Conservation (phyloP, 1,284 basidiomycete species). For the Psilocybe mexicana region DNA sequence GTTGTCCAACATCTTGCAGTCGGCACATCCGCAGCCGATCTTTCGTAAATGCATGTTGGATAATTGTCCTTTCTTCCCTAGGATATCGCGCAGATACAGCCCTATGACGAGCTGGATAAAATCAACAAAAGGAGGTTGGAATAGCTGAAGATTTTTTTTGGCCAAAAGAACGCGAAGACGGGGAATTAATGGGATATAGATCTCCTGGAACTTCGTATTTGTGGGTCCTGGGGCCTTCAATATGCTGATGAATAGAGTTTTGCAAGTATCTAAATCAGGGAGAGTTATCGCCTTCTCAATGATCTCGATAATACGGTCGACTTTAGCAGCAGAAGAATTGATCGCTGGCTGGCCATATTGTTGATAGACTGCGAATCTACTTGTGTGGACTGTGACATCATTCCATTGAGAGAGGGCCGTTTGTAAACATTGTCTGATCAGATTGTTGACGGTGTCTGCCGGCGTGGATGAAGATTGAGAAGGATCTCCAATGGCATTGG, state of each 20-base stretch:
- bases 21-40: constrained; percentile 31
- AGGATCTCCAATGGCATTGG: not conserved
- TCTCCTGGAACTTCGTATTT: constrained; percentile 19
- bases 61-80: constrained; percentile 19
- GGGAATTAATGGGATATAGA: constrained; percentile 25
- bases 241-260: constrained; percentile 19
- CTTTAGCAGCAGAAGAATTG: not conserved
- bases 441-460: constrained; percentile 8
- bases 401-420: constrained; percentile 20
- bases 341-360: not conserved
- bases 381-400: constrained; percentile 6
- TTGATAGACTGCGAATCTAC: not conserved
- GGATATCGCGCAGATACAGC: constrained; percentile 24
- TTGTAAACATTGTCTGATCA: constrained; percentile 18
- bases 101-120: constrained; percentile 25
- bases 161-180: constrained; percentile 19
- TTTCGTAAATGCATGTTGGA: constrained; percentile 11
- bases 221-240: constrained; percentile 15
- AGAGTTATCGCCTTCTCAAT: constrained; percentile 1
- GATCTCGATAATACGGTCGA: constrained; percentile 23
- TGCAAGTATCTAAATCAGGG: constrained; percentile 18
- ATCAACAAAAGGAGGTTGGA: constrained; percentile 23
- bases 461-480: not conserved
- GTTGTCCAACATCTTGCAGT: constrained; percentile 28
- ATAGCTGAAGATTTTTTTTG: constrained; percentile 15